Evolutionary conservation across 768 basidiomycete genomes (phyloP).

Genomic region (Suillus bovinus): DNA sequence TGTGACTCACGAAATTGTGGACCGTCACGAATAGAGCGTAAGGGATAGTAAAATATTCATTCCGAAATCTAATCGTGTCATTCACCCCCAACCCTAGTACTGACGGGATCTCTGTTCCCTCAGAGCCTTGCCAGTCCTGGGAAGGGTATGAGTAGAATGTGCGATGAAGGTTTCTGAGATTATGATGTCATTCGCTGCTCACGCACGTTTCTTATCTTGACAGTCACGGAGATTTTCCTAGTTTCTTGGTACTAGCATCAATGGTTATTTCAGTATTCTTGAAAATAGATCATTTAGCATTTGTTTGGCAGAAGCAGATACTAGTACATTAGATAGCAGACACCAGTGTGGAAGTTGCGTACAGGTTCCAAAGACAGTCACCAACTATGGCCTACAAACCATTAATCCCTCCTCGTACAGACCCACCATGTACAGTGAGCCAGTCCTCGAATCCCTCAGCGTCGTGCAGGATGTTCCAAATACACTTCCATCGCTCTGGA

Average conservation of each 20-base stretch:
- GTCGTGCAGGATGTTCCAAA: constrained; percentile 57
- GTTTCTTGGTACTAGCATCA: not conserved
- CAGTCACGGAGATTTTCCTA: not conserved
- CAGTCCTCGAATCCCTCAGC: constrained; percentile 49
- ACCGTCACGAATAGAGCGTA: no score
- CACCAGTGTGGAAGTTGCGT: not conserved
- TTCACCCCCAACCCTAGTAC: not conserved
- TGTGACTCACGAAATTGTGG: no score
- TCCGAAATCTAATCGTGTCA: no score
- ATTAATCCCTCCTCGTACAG: constrained; percentile 59
- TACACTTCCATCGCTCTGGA: constrained; percentile 69
- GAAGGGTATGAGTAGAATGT: constrained; percentile 1
- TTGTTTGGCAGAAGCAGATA: not conserved
- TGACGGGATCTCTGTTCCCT: not conserved
- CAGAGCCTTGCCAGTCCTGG: constrained; percentile 36
- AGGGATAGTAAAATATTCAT: no score
- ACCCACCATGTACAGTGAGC: constrained; percentile 53
- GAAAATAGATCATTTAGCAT: not conserved
- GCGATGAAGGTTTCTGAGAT: not conserved
- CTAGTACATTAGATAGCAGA: not conserved
- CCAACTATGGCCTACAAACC: constrained; percentile 41
- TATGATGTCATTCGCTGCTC: not conserved
- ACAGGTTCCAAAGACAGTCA: not conserved
- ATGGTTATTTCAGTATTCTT: not conserved
- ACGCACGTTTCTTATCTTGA: not conserved